Percentiles rank a stretch among this genome's conserved stretches.
phyloP scores from a whole-genome alignment of 805 yeast genomes.

The Peterozyma toletana region DNA sequence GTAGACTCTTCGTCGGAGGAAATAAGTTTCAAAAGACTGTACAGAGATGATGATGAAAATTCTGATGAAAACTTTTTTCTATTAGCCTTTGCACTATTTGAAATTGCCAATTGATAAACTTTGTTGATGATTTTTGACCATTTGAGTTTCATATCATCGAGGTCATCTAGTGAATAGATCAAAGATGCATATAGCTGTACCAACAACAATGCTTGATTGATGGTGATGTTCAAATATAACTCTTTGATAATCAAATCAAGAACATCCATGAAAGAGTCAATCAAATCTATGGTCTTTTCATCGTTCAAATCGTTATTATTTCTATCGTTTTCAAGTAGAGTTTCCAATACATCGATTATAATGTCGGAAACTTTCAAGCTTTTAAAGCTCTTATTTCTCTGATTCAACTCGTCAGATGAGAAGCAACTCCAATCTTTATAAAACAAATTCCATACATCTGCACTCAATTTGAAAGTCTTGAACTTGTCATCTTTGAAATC shows the following conservation, averaged over 20 bases:
- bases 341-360: constrained; percentile 17
- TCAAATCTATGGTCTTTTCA: constrained; percentile 14
- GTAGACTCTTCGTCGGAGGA: not conserved
- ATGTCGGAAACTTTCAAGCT: constrained; percentile 34
- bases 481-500: constrained; percentile 28
- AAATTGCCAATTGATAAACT: constrained; percentile 11
- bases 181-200: not conserved
- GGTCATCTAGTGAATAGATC: constrained; percentile 5
- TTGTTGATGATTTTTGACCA: constrained; percentile 16
- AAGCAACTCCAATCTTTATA: constrained; percentile 20
- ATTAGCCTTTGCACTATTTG: constrained; percentile 1
- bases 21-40: constrained; percentile 12
- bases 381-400: constrained; percentile 34
- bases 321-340: constrained; percentile 1
- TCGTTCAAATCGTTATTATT: constrained; percentile 2
- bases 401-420: constrained; percentile 13
- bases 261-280: constrained; percentile 14
- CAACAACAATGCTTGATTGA: constrained; percentile 1
- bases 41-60: constrained; percentile 18
- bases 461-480: constrained; percentile 33
- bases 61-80: constrained; percentile 16
- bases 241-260: constrained; percentile 10
- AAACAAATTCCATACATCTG: constrained; percentile 45
- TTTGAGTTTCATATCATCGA: constrained; percentile 11
- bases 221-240: constrained; percentile 13